Percentiles rank a stretch among this genome's conserved stretches.
phyloP scores from a whole-genome alignment of 2,329 filamentous ascomycete species.

The Calonectria henricotiae region DNA sequence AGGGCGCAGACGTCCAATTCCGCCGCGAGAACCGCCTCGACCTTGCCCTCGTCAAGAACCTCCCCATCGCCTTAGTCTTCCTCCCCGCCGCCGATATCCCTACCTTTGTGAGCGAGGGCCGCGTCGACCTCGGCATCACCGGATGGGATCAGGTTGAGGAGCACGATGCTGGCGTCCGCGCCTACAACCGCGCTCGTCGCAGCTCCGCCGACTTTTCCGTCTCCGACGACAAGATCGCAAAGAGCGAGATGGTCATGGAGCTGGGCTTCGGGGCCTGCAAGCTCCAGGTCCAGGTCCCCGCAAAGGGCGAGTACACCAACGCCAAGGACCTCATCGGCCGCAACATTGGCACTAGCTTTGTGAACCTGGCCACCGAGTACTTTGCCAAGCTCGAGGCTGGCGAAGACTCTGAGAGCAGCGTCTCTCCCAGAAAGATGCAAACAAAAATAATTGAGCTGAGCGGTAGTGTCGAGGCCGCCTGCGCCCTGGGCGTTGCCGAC shows the following conservation, averaged over 20 bases:
- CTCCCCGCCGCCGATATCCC: constrained; percentile 97
- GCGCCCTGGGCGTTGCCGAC: constrained; percentile 94
- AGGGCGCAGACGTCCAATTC: constrained; percentile 97
- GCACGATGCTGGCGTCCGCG: constrained; percentile 79
- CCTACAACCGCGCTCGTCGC: constrained; percentile 65
- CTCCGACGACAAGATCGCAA: constrained; percentile 65
- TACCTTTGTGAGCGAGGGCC: constrained; percentile 95
- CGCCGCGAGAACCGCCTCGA: constrained; percentile 94
- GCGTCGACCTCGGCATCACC: constrained; percentile 94
- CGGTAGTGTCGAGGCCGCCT: constrained; percentile 97
- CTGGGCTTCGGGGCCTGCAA: constrained; percentile 93
- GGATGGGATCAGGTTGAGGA: constrained; percentile 94
- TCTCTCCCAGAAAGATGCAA: constrained; percentile 71
- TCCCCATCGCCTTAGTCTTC: constrained; percentile 95
- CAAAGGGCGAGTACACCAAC: constrained; percentile 81
- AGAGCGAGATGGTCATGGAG: constrained; percentile 90
- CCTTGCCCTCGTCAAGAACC: constrained; percentile 97
- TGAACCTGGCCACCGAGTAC: constrained; percentile 85
- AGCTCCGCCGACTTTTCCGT: constrained; percentile 58
- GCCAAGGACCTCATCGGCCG: constrained; percentile 88
- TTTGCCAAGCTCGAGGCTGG: constrained; percentile 83
- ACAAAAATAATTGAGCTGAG: constrained; percentile 96
- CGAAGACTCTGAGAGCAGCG: constrained; percentile 59
- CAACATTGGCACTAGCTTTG: constrained; percentile 97
- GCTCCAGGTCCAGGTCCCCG: constrained; percentile 96